A percentile compares a stretch with the other conserved stretches of the same genome.
These are phyloP conservation scores for Quercus variabilis DNA, from an alignment of 306 rosid genomes.

Conservation along the genomic window DNA sequence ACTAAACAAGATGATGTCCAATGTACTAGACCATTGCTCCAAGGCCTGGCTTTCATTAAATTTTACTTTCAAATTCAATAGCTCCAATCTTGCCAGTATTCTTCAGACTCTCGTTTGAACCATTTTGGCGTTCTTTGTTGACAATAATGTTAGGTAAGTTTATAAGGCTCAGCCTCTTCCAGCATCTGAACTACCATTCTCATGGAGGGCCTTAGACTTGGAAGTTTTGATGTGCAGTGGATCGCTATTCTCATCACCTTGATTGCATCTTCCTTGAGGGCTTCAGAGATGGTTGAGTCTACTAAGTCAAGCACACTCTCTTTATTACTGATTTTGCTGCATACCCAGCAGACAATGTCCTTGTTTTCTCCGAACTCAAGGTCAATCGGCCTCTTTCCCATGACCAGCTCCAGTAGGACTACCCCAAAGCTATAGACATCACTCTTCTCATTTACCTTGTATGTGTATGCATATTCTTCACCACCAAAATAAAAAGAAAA, in stretches of 20 bases:
- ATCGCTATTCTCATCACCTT: constrained; percentile 62
- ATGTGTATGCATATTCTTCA: constrained; percentile 75
- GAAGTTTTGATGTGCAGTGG: constrained; percentile 53
- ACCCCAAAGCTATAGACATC: constrained; percentile 93
- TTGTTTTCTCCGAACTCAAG: constrained; percentile 66
- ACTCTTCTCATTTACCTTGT: constrained; percentile 78
- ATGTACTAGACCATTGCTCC: neutral
- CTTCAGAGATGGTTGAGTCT: constrained; percentile 53
- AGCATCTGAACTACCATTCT: constrained; percentile 88
- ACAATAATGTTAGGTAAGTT: constrained; percentile 35
- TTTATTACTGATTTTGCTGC: constrained; percentile 38
- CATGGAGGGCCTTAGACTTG: constrained; percentile 80
- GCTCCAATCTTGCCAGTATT: neutral
- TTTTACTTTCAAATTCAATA: neutral
- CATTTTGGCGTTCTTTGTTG: constrained; percentile 28
- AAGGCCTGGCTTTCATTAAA: neutral
- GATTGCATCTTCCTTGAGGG: constrained; percentile 56
- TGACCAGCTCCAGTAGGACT: constrained; percentile 81
- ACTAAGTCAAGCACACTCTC: constrained; percentile 44
- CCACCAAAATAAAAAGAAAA: constrained; percentile 19
- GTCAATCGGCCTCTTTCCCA: constrained; percentile 68
- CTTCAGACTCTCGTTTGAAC: neutral
- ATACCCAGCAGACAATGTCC: constrained; percentile 74
- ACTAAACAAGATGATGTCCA: neutral
- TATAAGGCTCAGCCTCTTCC: constrained; percentile 65